Conservation (phyloP, 2,329 filamentous ascomycete species). For the Fusarium sp. region DNA sequence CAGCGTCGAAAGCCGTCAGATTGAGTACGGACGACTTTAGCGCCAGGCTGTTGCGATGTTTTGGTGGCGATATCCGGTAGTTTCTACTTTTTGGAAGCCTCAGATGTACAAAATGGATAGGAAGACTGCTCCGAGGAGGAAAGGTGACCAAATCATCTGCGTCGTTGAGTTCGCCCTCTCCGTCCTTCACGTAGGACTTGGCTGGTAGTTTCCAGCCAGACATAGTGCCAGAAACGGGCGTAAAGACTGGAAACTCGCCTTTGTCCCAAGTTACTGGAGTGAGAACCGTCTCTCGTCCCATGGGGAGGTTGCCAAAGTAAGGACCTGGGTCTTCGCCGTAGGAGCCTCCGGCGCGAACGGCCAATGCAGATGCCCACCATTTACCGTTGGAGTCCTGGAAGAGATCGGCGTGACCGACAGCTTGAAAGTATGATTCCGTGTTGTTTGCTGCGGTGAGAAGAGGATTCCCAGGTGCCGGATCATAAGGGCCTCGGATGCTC, state of each 20-base stretch:
- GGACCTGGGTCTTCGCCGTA: constrained; percentile 32
- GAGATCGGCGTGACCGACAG: constrained; percentile 62
- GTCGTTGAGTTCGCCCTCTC: constrained; percentile 17
- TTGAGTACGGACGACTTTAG: constrained; percentile 67
- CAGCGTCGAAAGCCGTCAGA: constrained; percentile 61
- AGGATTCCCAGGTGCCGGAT: constrained; percentile 59
- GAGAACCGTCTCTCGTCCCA: constrained; percentile 70
- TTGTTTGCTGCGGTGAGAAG: constrained; percentile 60
- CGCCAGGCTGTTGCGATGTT: constrained; percentile 61
- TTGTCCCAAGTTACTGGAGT: constrained; percentile 64
- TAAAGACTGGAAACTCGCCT: constrained; percentile 63
- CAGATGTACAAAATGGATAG: constrained; percentile 17
- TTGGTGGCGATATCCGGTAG: constrained; percentile 62
- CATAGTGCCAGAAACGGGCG: constrained; percentile 43
- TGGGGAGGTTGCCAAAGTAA: constrained; percentile 58
- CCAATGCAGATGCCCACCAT: constrained; percentile 37
- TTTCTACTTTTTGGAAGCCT: constrained; percentile 16
- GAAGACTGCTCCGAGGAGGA: not conserved
- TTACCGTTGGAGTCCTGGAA: constrained; percentile 56
- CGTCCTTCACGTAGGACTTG: constrained; percentile 1
- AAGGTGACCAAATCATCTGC: constrained; percentile 11
- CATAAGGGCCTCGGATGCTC: constrained; percentile 61
- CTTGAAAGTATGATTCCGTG: constrained; percentile 57
- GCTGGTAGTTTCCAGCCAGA: constrained; percentile 50
- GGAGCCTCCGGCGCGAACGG: constrained; percentile 39